Base-by-base conservation (phyloP, 352 stramenopile species). In the Globisporangium yorkense region DNA sequence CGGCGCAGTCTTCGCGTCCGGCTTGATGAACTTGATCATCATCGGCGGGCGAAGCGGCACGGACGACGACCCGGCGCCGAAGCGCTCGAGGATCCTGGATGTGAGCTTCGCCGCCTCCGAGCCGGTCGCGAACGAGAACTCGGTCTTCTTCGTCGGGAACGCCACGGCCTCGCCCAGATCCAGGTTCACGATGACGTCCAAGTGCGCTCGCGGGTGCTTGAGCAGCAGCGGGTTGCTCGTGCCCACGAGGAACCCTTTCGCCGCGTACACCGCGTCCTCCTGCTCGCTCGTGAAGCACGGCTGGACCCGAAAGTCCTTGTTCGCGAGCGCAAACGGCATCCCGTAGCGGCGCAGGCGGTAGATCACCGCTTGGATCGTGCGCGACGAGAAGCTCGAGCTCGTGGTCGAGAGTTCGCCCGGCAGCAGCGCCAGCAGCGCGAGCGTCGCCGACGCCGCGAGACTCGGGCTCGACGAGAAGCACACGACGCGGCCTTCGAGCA, bases 401-500 rank as follows among this genome's bases (percentile, higher is more conserved):
- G 64, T 67, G 27, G 41, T 72, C 18, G 59, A 44, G n/a, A 89
- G 61, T 43, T 75, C 66, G 3, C 74, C 62, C 0, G 79, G 80
- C 8, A 92, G 37, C 33, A 89, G 66, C 3, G 79, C 72, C 7
- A 89, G 37, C 45, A 92, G 46, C 1, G 70, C 74, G 0, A 89
- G 56, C 37, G 80, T 71, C 13, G 77, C 75, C 1, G 75, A 72
- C 5, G 77, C 81, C 2, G 81, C 77, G 24, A 75, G 59, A 46
- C 70, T 84, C 5, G 74, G 59, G 53, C 75, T 84, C 0, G 66
- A 65, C 3, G 84, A 89, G 66, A 82, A 94, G 52, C 88, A 92
- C 29, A 90, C 74, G 4, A 94, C 68, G 6, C 87, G 75, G 0
- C 87, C 87, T 68, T 94, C 81, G 6, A 94, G 49, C 24, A 94